These are phyloP conservation scores for Zygosaccharomyces pseudobailii DNA, from an alignment of 1,139 yeast species.

Conservation along the genomic window DNA sequence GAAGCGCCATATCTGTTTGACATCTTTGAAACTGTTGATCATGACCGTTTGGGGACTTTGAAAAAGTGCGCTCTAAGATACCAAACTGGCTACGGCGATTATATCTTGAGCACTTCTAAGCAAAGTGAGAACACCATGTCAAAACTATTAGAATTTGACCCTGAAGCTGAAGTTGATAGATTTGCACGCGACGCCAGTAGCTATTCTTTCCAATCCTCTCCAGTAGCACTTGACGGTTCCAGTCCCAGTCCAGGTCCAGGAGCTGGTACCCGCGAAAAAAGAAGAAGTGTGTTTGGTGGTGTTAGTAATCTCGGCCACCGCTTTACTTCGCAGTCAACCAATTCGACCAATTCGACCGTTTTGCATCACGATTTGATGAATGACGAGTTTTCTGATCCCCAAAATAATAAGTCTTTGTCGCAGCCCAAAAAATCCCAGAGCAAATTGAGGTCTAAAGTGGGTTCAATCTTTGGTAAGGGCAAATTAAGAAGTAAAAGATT, in stretches of 20 bases:
- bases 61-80: slow-evolving; percentile 66
- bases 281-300: slow-evolving; percentile 10
- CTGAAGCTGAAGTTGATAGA: slow-evolving; percentile 52
- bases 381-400: slow-evolving; percentile 27
- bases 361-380: slow-evolving; percentile 28
- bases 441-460: slow-evolving; percentile 70
- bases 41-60: slow-evolving; percentile 56
- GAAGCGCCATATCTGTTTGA: slow-evolving; percentile 77
- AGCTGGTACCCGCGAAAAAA: slow-evolving; percentile 4
- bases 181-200: slow-evolving; percentile 46
- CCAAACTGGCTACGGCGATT: slow-evolving; percentile 57
- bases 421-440: slow-evolving; percentile 26
- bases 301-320: slow-evolving; percentile 8
- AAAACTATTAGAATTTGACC: slow-evolving; percentile 56
- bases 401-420: slow-evolving; percentile 18
- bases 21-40: slow-evolving; percentile 71
- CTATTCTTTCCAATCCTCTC: slow-evolving; percentile 19
- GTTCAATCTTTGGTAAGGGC: slow-evolving; percentile 75
- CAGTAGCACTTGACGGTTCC: slow-evolving; percentile 9
- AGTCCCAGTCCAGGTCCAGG: slow-evolving; percentile 6
- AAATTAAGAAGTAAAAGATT: slow-evolving; percentile 36
- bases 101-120: slow-evolving; percentile 42
- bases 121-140: slow-evolving; percentile 65
- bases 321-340: slow-evolving; percentile 8
- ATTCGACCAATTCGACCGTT: slow-evolving; percentile 12